phyloP scores from a whole-genome alignment of 352 stramenopile species.

The Globisporangium barbulae region DNA sequence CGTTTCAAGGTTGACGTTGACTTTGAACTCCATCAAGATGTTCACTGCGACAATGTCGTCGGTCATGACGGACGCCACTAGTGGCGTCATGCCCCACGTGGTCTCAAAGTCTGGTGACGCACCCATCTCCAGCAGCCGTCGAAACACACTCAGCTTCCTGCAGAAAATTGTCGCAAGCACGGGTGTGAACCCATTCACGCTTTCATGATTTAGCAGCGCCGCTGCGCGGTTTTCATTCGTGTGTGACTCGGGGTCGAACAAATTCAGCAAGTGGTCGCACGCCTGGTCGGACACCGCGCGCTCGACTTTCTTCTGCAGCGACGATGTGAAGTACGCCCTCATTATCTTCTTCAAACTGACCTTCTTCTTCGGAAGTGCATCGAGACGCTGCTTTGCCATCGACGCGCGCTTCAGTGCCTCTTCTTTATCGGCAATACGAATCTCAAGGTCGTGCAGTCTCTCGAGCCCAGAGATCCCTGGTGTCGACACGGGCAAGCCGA shows the following conservation, averaged over 20 bases:
- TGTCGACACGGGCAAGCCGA: conserved; percentile 36
- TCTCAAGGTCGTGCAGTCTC: conserved; percentile 31
- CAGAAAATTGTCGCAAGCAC: conserved; percentile 45
- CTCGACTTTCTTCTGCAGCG: conserved; percentile 43
- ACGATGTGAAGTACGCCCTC: conserved; percentile 27
- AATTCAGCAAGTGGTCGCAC: conserved; percentile 34
- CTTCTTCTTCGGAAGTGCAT: conserved; percentile 38
- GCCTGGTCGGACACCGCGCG: conserved; percentile 33
- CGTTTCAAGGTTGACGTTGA: conserved; percentile 35
- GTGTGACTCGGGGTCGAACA: conserved; percentile 27
- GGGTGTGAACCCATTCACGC: conserved; percentile 50
- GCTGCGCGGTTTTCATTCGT: neutral
- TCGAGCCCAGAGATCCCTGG: conserved; percentile 24
- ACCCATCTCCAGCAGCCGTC: conserved; percentile 46
- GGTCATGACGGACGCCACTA: conserved; percentile 43
- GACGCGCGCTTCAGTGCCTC: conserved; percentile 18
- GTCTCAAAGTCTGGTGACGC: conserved; percentile 45
- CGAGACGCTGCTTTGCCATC: conserved; percentile 34
- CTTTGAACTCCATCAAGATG: conserved; percentile 49
- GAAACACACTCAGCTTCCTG: conserved; percentile 29
- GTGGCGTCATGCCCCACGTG: conserved; percentile 38
- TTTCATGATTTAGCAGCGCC: conserved; percentile 46
- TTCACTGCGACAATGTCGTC: conserved; percentile 42
- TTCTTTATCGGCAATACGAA: conserved; percentile 36
- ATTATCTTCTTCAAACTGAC: conserved; percentile 29